Evolutionary conservation across 768 basidiomycete genomes (phyloP).

Genomic region (Lactarius tabidus): DNA sequence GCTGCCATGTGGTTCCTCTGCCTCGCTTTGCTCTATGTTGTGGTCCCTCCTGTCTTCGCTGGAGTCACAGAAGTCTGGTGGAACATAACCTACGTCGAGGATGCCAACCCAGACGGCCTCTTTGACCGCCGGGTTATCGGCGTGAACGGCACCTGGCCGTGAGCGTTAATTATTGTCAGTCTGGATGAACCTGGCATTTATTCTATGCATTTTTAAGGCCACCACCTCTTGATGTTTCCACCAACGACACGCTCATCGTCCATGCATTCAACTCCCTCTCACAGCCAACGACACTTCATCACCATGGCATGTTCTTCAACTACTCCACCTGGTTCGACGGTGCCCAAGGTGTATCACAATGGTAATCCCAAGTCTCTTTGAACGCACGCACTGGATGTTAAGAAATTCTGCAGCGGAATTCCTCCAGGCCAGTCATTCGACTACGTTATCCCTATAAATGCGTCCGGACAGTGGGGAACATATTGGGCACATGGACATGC

Average conservation of each 20-base stretch:
- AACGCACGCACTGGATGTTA: background rate
- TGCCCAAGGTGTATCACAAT: conserved; percentile 77
- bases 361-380: conserved; percentile 43
- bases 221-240: conserved; percentile 71
- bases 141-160: conserved; percentile 94
- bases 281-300: conserved; percentile 68
- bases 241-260: conserved; percentile 67
- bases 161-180: conserved; percentile 33
- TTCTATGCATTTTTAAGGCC: conserved; percentile 47
- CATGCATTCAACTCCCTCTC: conserved; percentile 76
- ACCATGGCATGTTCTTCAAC: conserved; percentile 97
- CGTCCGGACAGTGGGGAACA: conserved; percentile 70
- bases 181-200: background rate
- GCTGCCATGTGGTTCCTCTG: conserved; percentile 13
- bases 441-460: conserved; percentile 68
- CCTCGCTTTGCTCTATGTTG: conserved; percentile 31
- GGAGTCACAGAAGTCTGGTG: conserved; percentile 77
- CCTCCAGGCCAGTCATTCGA: conserved; percentile 67
- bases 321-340: conserved; percentile 86
- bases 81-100: conserved; percentile 82
- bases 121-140: conserved; percentile 74
- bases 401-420: conserved; percentile 53
- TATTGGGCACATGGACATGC: conserved; percentile 79
- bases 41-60: conserved; percentile 46
- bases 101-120: conserved; percentile 83